Conservation (phyloP, 2,329 filamentous ascomycete genomes). For the Claviceps africana region DNA sequence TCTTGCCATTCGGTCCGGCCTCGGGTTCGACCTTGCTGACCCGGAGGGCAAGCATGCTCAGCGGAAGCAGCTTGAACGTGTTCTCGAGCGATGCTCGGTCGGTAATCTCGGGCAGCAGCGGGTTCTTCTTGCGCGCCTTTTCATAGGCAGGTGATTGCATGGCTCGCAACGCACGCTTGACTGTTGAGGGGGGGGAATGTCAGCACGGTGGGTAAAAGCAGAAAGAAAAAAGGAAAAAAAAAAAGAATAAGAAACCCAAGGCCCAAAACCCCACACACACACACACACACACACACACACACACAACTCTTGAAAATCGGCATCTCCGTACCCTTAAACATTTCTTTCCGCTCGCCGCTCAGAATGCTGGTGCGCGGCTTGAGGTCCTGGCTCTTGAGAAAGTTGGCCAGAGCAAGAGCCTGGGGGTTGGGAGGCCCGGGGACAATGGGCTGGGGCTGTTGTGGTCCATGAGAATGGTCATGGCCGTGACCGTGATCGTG, state of each 20-base stretch:
- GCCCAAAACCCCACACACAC: no score
- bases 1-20: constrained; percentile 49
- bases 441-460: constrained; percentile 51
- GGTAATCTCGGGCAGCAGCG: constrained; percentile 72
- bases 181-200: constrained; percentile 31
- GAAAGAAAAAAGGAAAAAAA: neutral
- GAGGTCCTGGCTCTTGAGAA: constrained; percentile 68
- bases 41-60: constrained; percentile 85
- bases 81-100: constrained; percentile 85
- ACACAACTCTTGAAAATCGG: no score
- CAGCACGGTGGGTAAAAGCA: neutral
- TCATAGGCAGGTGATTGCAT: constrained; percentile 79
- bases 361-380: constrained; percentile 86
- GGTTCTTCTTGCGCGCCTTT: constrained; percentile 81
- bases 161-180: constrained; percentile 89
- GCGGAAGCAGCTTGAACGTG: constrained; percentile 83
- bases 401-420: constrained; percentile 78
- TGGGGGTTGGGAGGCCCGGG: constrained; percentile 78
- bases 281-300: no score
- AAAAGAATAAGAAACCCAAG: neutral
- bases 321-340: constrained; percentile 66
- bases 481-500: constrained; percentile 17
- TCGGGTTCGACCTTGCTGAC: constrained; percentile 63
- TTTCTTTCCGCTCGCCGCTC: constrained; percentile 92
- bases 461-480: constrained; percentile 11